Percentiles rank a stretch among this genome's conserved stretches.
Evolutionary conservation across 2,329 filamentous ascomycete species (phyloP).

Genomic region (Falciphora oryzae): DNA sequence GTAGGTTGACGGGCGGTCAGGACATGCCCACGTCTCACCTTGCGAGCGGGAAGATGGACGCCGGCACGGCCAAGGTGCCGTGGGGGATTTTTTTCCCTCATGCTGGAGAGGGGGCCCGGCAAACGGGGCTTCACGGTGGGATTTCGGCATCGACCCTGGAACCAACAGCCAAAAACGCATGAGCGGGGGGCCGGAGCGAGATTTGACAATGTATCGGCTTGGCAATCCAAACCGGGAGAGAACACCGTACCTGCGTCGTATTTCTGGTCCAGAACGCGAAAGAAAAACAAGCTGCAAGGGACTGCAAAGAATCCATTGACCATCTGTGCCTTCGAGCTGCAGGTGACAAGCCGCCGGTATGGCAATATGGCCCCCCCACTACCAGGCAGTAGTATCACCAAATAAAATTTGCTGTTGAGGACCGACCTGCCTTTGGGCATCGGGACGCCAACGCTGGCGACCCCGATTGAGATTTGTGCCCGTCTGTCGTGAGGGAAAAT

Average conservation of each 20-base stretch:
- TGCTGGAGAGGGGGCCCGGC: too few relatives aligned
- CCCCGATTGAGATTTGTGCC: too few relatives aligned
- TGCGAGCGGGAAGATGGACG: neutral
- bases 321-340: neutral
- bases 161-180: neutral
- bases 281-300: neutral
- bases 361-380: too few relatives aligned
- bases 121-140: neutral
- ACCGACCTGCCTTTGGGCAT: too few relatives aligned
- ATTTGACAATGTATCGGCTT: neutral
- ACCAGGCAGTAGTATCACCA: too few relatives aligned
- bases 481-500: too few relatives aligned
- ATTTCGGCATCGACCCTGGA: neutral
- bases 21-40: neutral
- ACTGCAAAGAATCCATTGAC: neutral
- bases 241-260: neutral
- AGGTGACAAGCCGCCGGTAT: neutral
- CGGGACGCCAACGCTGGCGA: too few relatives aligned
- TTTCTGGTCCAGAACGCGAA: neutral
- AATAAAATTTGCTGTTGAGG: too few relatives aligned
- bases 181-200: neutral
- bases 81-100: neutral
- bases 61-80: neutral
- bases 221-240: neutral
- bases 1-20: neutral